Evolutionary conservation across 2,329 filamentous ascomycete genomes (phyloP).

Genomic region (Trichophyton rubrum): DNA sequence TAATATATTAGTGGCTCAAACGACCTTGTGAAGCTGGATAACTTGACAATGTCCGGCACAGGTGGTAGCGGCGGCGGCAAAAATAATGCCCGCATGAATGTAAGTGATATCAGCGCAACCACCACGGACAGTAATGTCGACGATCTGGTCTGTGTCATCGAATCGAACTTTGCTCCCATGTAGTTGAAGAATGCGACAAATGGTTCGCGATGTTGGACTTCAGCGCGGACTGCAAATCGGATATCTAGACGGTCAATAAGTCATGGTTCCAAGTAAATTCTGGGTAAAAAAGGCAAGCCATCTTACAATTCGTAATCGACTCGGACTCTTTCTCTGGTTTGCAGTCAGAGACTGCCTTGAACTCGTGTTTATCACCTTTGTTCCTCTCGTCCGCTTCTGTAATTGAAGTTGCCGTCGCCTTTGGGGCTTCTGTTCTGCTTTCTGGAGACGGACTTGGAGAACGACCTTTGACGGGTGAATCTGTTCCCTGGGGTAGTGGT

Average conservation of each 20-base stretch:
- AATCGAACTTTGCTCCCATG: constrained; percentile 46
- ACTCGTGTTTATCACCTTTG: not conserved
- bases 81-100: constrained; percentile 53
- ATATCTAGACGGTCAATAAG: constrained; percentile 49
- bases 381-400: constrained; percentile 10
- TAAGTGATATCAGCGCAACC: constrained; percentile 51
- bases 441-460: constrained; percentile 42
- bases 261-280: constrained; percentile 8
- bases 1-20: constrained; percentile 94
- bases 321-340: constrained; percentile 7
- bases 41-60: constrained; percentile 77
- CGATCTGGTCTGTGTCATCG: constrained; percentile 56
- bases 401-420: constrained; percentile 2
- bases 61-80: constrained; percentile 54
- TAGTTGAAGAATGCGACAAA: constrained; percentile 61
- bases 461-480: constrained; percentile 45
- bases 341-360: not conserved
- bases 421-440: constrained; percentile 12
- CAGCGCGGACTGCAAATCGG: constrained; percentile 73
- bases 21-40: constrained; percentile 75
- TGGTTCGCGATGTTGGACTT: constrained; percentile 77
- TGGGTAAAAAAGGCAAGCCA: constrained; percentile 16
- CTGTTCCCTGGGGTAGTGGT: constrained; percentile 41
- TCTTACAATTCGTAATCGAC: constrained; percentile 40
- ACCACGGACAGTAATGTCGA: constrained; percentile 53